Conservation (phyloP, 306 rosid species). For the Cajanus cajan region DNA sequence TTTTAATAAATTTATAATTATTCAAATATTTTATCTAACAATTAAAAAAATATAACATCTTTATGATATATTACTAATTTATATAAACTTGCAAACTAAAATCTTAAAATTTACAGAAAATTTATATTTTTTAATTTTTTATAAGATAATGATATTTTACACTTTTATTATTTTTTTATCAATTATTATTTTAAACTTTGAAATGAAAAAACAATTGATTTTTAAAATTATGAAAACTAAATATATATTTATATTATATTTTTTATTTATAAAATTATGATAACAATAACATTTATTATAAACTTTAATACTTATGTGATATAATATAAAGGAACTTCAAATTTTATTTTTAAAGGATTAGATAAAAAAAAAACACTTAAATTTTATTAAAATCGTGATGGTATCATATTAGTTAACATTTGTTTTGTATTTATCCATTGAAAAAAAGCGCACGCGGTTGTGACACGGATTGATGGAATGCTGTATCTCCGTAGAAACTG, state of each 20-base stretch:
- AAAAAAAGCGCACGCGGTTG: constrained; percentile 1
- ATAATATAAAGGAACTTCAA: too few relatives aligned
- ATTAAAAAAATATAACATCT: too few relatives aligned
- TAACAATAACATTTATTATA: too few relatives aligned
- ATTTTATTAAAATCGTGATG: not conserved
- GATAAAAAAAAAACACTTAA: not conserved
- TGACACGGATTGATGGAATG: constrained; percentile 13
- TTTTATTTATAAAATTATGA: too few relatives aligned
- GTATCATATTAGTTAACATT: not conserved
- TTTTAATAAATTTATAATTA: too few relatives aligned
- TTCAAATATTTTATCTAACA: too few relatives aligned
- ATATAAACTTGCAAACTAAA: too few relatives aligned
- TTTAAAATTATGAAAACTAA: not conserved
- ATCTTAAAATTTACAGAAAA: too few relatives aligned
- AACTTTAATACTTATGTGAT: too few relatives aligned
- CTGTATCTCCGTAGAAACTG: not conserved
- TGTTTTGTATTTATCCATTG: not conserved
- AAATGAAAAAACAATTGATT: not conserved
- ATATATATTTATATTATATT: too few relatives aligned
- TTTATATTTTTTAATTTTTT: too few relatives aligned
- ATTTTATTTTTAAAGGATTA: not conserved
- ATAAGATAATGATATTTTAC: not conserved
- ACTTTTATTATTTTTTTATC: not conserved
- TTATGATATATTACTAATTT: too few relatives aligned
- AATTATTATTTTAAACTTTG: not conserved